Evolutionary conservation across 257 asterid species (phyloP).

Genomic region (Penstemon eatonii): DNA sequence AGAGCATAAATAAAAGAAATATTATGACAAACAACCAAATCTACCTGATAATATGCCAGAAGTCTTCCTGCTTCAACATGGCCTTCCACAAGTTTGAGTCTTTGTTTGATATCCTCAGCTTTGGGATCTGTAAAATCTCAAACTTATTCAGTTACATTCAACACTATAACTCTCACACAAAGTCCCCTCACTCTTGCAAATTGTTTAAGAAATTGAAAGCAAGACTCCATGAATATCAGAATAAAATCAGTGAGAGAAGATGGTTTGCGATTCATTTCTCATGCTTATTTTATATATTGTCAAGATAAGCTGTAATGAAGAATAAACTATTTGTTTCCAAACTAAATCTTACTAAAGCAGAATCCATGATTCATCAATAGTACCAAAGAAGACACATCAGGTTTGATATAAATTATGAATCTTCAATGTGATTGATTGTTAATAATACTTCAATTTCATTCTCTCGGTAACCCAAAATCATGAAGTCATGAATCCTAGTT

Average conservation of each 20-base stretch:
- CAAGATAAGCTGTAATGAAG: background rate
- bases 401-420: background rate
- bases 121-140: conserved; percentile 46
- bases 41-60: conserved; percentile 80
- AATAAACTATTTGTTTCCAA: background rate
- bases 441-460: background rate
- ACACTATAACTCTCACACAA: conserved; percentile 13
- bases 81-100: conserved; percentile 78
- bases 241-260: conserved; percentile 7
- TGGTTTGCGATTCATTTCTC: background rate
- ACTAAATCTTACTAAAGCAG: background rate
- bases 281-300: conserved; percentile 1
- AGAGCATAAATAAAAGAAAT: conserved; percentile 6
- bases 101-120: conserved; percentile 54
- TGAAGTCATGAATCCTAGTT: too few relatives aligned
- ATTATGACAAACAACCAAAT: conserved; percentile 23
- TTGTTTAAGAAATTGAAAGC: conserved; percentile 14
- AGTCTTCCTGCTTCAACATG: conserved; percentile 95
- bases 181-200: conserved; percentile 15
- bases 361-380: background rate
- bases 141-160: conserved; percentile 31
- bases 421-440: background rate
- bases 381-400: background rate
- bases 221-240: background rate
- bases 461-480: background rate